A percentile compares a stretch with the other conserved stretches of the same genome.
These are phyloP conservation scores for Flaveria brownii DNA, from an alignment of 129 eudicot species.

Conservation along the genomic window DNA sequence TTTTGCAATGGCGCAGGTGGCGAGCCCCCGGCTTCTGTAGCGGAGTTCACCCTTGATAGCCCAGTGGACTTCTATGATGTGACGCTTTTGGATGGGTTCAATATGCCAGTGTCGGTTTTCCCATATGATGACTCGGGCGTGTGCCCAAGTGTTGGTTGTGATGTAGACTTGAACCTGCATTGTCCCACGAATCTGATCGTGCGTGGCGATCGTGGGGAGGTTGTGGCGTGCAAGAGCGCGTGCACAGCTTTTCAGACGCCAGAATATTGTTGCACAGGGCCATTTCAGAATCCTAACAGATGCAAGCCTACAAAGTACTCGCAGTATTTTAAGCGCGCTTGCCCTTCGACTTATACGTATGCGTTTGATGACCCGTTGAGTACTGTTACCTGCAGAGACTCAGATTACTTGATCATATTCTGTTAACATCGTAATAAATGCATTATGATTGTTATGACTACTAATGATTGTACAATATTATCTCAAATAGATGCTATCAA, in stretches of 20 bases:
- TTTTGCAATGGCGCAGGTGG: slow-evolving; percentile 16
- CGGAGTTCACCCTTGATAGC: slow-evolving; percentile 14
- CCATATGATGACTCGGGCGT: slow-evolving; percentile 16
- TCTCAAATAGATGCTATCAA: not conserved
- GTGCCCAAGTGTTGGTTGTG: slow-evolving; percentile 9
- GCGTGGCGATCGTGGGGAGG: not conserved
- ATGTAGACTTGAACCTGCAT: slow-evolving; percentile 7
- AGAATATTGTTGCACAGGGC: slow-evolving; percentile 15
- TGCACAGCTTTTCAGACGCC: slow-evolving; percentile 15
- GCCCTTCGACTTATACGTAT: not conserved
- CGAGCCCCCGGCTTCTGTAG: slow-evolving; percentile 5
- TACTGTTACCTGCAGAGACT: slow-evolving; percentile 20
- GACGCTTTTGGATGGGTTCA: slow-evolving; percentile 10
- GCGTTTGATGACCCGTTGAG: slow-evolving; percentile 13
- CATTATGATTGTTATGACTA: slow-evolving; percentile 13
- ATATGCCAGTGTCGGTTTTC: not conserved
- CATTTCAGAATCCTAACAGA: slow-evolving; percentile 14
- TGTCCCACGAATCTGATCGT: slow-evolving; percentile 15
- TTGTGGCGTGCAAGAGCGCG: slow-evolving; percentile 18
- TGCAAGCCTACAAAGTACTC: slow-evolving; percentile 23
- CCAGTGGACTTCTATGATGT: slow-evolving; percentile 17
- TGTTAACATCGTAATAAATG: slow-evolving; percentile 14
- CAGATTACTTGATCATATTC: slow-evolving; percentile 14
- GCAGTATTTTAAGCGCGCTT: slow-evolving; percentile 9
- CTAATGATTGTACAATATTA: not conserved